phyloP scores from a whole-genome alignment of 495 filamentous ascomycete species.

The Neurospora terricola region DNA sequence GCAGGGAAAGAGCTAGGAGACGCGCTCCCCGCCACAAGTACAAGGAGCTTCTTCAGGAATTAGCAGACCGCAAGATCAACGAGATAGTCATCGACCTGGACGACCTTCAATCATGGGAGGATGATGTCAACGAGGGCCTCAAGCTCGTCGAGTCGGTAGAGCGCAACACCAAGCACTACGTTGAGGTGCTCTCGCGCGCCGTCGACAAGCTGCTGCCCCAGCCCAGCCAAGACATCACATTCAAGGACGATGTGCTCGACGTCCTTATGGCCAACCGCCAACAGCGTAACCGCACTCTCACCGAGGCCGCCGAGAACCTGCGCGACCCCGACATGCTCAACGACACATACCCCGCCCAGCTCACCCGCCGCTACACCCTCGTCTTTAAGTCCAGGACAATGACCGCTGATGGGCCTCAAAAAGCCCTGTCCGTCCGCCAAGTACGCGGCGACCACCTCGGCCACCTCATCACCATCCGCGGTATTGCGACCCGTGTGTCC shows the following conservation, averaged over 20 bases:
- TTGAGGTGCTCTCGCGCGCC: slow-evolving; percentile 81
- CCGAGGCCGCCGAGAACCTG: slow-evolving; percentile 56
- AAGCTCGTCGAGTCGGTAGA: slow-evolving; percentile 78
- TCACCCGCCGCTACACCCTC: slow-evolving; percentile 88
- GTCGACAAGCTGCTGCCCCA: slow-evolving; percentile 80
- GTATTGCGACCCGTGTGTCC: slow-evolving; percentile 89
- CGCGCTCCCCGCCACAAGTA: slow-evolving; percentile 71
- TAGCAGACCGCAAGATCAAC: slow-evolving; percentile 65
- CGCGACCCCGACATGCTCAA: slow-evolving; percentile 47
- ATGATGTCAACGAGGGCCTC: slow-evolving; percentile 54
- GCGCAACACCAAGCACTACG: slow-evolving; percentile 87
- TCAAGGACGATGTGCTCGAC: slow-evolving; percentile 95
- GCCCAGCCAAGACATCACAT: slow-evolving; percentile 68
- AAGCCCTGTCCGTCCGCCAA: slow-evolving; percentile 87
- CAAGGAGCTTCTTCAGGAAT: slow-evolving; percentile 76
- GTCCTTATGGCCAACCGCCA: slow-evolving; percentile 88
- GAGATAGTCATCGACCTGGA: slow-evolving; percentile 83
- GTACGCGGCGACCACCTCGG: slow-evolving; percentile 88
- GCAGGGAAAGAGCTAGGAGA: slow-evolving; percentile 31
- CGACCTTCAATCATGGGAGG: slow-evolving; percentile 70
- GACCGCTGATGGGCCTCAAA: slow-evolving; percentile 58
- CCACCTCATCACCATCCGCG: slow-evolving; percentile 85
- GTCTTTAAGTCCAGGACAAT: slow-evolving; percentile 86
- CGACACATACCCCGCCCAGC: slow-evolving; percentile 75
- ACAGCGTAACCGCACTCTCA: slow-evolving; percentile 69